phyloP scores from a whole-genome alignment of 805 yeast genomes.

The Alloascoidea hylecoeti region DNA sequence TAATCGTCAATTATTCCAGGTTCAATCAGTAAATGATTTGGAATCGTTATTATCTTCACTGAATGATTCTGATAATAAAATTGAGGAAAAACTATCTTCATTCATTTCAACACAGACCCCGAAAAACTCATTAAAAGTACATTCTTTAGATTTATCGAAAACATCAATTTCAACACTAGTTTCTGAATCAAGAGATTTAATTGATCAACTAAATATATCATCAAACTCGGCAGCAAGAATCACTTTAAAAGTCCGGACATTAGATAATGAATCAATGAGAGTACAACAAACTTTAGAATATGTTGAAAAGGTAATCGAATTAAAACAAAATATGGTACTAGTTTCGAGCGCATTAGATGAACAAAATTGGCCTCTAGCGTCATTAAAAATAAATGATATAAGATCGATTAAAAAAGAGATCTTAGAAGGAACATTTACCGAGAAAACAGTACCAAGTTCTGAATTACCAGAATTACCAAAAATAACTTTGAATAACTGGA shows the following conservation, averaged over 20 bases:
- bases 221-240: conserved; percentile 51
- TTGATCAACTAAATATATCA: conserved; percentile 40
- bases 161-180: conserved; percentile 53
- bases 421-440: conserved; percentile 56
- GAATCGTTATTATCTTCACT: background rate
- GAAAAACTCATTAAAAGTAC: background rate
- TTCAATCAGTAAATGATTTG: background rate
- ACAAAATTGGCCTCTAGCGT: conserved; percentile 66
- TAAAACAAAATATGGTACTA: conserved; percentile 51
- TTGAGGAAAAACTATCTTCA: background rate
- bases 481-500: conserved; percentile 41
- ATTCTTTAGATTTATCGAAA: conserved; percentile 37
- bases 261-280: conserved; percentile 57
- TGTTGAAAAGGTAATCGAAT: conserved; percentile 48
- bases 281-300: conserved; percentile 48
- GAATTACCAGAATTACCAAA: conserved; percentile 75
- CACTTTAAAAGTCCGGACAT: conserved; percentile 51
- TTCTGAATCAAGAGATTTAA: conserved; percentile 38
- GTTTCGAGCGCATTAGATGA: conserved; percentile 57
- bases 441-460: conserved; percentile 70
- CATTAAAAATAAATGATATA: conserved; percentile 38
- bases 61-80: background rate
- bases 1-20: background rate
- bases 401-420: conserved; percentile 36
- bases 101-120: background rate